phyloP scores from a whole-genome alignment of 1,284 basidiomycete species.

The Exobasidium cylindrosporum region DNA sequence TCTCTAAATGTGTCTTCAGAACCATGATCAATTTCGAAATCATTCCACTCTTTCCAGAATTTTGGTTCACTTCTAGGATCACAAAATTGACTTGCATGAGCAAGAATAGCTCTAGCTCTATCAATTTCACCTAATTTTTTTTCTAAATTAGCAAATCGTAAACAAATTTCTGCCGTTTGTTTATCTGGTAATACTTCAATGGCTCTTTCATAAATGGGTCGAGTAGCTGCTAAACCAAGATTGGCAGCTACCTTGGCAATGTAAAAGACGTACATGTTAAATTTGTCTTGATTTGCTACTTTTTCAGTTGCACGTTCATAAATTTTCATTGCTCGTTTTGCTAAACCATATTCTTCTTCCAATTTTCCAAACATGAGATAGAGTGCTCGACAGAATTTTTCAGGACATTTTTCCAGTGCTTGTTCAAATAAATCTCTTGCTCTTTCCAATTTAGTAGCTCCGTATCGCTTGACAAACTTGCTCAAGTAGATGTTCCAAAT shows the following conservation, averaged over 20 bases:
- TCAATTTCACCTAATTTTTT: constrained; percentile 98
- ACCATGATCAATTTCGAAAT: constrained; percentile 92
- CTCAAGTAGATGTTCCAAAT: constrained; percentile 98
- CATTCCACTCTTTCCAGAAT: constrained; percentile 97
- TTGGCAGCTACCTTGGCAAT: constrained; percentile 87
- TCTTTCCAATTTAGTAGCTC: constrained; percentile 88
- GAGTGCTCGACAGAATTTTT: constrained; percentile 88
- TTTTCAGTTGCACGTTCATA: constrained; percentile 86
- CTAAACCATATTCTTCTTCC: constrained; percentile 91
- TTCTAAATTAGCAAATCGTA: constrained; percentile 91
- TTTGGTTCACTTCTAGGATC: constrained; percentile 79
- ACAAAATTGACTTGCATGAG: constrained; percentile 96
- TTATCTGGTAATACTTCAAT: constrained; percentile 85
- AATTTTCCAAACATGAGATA: constrained; percentile 93
- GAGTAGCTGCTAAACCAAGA: constrained; percentile 91
- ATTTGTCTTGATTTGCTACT: constrained; percentile 85
- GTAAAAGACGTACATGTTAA: constrained; percentile 96
- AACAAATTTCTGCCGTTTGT: constrained; percentile 95
- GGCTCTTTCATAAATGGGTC: constrained; percentile 95
- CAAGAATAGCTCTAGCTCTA: constrained; percentile 90
- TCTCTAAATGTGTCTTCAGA: constrained; percentile 98
- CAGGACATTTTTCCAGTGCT: constrained; percentile 89
- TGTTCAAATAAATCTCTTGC: constrained; percentile 96
- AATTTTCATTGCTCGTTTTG: constrained; percentile 92
- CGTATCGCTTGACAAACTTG: constrained; percentile 95